phyloP scores from a whole-genome alignment of 306 rosid species.

The Pterocarpus macrocarpus region DNA sequence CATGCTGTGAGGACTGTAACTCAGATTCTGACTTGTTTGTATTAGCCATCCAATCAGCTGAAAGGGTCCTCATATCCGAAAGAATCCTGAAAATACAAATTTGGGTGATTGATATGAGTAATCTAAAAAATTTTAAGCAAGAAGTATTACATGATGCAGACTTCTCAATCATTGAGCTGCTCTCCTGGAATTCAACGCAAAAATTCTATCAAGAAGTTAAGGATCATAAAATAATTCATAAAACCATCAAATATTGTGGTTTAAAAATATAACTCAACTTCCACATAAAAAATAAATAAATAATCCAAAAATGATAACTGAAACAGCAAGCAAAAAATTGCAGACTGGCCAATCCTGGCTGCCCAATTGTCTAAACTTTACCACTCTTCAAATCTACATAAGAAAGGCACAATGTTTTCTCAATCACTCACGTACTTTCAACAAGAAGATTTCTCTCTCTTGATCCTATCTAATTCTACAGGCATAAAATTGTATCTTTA shows the following conservation, averaged over 20 bases:
- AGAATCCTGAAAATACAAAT: slow-evolving; percentile 82
- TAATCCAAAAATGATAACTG: background rate
- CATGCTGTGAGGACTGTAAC: slow-evolving; percentile 80
- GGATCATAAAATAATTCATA: slow-evolving; percentile 17
- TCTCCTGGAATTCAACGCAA: slow-evolving; percentile 23
- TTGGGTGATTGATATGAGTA: slow-evolving; percentile 44
- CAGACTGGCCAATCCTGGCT: background rate
- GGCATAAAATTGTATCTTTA: slow-evolving; percentile 33
- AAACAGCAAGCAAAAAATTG: background rate
- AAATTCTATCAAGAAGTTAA: slow-evolving; percentile 23
- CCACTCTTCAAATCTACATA: slow-evolving; percentile 4
- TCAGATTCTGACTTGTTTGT: slow-evolving; percentile 88
- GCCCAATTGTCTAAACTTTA: background rate
- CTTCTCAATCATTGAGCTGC: slow-evolving; percentile 30
- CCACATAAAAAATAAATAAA: background rate
- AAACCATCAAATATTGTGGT: slow-evolving; percentile 8
- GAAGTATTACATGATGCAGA: slow-evolving; percentile 22
- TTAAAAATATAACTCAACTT: slow-evolving; percentile 25
- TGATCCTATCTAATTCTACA: slow-evolving; percentile 1
- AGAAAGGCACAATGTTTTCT: background rate
- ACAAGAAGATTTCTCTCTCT: slow-evolving; percentile 18
- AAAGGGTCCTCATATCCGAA: slow-evolving; percentile 98
- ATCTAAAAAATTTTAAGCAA: slow-evolving; percentile 18
- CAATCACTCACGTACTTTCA: slow-evolving; percentile 3
- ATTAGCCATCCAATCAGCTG: slow-evolving; percentile 99